A percentile compares a stretch with the other conserved stretches of the same genome.
Conservation (phyloP, 495 filamentous ascomycete species). For the Hyphodiscus hymeniophilus region DNA sequence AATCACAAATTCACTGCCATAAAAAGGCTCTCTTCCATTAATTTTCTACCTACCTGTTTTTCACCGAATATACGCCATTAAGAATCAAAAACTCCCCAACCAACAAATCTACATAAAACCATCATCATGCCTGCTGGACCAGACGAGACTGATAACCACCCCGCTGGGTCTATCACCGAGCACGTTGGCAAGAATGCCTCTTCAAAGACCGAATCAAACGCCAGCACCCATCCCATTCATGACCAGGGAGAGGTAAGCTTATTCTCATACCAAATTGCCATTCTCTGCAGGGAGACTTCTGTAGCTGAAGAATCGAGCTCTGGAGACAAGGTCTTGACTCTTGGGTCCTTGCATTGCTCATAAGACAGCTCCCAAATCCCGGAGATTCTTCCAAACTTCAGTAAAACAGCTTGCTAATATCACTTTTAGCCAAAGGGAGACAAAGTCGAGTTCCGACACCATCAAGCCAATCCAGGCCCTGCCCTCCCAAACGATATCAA, state of each 20-base stretch:
- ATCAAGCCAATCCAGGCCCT: conserved; percentile 41
- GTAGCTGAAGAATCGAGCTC: too few relatives aligned
- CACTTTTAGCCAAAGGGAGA: conserved; percentile 28
- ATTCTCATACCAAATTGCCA: too few relatives aligned
- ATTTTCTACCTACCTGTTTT: neutral
- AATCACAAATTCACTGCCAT: conserved; percentile 2
- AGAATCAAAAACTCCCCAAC: neutral
- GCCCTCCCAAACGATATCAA: conserved; percentile 38
- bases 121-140: conserved; percentile 24
- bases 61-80: neutral
- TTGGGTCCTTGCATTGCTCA: too few relatives aligned
- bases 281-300: too few relatives aligned
- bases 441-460: conserved; percentile 31
- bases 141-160: conserved; percentile 21
- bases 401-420: too few relatives aligned
- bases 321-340: too few relatives aligned
- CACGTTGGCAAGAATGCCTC: conserved; percentile 25
- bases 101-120: neutral
- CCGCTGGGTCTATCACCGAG: conserved; percentile 17
- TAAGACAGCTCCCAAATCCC: too few relatives aligned
- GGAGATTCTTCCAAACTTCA: too few relatives aligned
- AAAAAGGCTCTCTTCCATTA: conserved; percentile 1
- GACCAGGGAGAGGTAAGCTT: conserved; percentile 16
- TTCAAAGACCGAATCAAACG: conserved; percentile 25
- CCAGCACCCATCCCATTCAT: conserved; percentile 18